Evolutionary conservation across 2,329 filamentous ascomycete genomes (phyloP).

Genomic region (Fusarium sp.): DNA sequence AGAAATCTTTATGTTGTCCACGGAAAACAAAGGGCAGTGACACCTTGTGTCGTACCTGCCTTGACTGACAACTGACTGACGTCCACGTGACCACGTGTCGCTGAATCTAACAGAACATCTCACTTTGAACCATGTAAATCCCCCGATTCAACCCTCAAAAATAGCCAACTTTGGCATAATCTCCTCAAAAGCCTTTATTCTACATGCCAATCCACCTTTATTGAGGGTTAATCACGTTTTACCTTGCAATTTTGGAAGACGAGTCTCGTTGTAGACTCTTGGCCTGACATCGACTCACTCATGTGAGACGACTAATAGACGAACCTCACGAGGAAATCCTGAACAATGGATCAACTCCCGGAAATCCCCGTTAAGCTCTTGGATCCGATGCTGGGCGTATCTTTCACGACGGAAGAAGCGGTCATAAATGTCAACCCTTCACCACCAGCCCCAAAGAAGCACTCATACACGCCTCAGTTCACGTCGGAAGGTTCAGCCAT

Average conservation of each 20-base stretch:
- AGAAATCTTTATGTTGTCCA: background rate
- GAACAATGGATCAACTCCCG: constrained; percentile 10
- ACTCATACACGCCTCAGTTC: constrained; percentile 50
- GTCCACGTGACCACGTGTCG: constrained; percentile 38
- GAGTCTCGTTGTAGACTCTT: background rate
- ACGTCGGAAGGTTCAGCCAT: constrained; percentile 45
- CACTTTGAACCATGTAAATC: constrained; percentile 32
- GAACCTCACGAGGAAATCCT: background rate
- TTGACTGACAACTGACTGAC: background rate
- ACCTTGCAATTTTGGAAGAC: background rate
- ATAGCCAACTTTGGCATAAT: constrained; percentile 9
- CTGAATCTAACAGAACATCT: constrained; percentile 15
- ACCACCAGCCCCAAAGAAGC: constrained; percentile 3
- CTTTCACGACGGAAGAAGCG: background rate
- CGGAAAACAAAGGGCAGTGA: constrained; percentile 5
- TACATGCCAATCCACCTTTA: background rate
- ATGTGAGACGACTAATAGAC: constrained; percentile 12
- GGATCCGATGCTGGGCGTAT: background rate
- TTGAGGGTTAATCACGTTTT: background rate
- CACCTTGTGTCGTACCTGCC: background rate
- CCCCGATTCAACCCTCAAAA: constrained; percentile 8
- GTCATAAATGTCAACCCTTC: background rate
- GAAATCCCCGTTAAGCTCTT: background rate
- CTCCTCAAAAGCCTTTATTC: background rate
- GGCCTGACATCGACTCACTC: constrained; percentile 2